Conservation (phyloP, 345 rosid species). For the Crucihimalaya himalaica region DNA sequence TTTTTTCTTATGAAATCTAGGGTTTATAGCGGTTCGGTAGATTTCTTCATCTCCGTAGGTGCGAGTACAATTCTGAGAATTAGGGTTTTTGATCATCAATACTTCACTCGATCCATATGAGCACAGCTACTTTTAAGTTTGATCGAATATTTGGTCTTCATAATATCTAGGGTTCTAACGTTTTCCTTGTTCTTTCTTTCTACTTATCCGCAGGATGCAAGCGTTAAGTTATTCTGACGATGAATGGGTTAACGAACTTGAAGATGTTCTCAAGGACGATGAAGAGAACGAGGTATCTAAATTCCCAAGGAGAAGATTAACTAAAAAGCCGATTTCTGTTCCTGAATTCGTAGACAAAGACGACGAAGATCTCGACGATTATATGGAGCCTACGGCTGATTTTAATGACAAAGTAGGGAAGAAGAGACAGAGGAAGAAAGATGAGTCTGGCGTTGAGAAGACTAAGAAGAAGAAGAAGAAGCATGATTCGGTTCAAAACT, state of each 20-base stretch:
- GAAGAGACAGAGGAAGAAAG: conserved; percentile 47
- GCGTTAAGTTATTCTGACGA: not conserved
- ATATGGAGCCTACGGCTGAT: conserved; percentile 28
- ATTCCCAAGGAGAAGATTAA: conserved; percentile 55
- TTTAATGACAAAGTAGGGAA: conserved; percentile 49
- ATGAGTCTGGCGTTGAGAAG: conserved; percentile 18
- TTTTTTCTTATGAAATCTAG: not conserved
- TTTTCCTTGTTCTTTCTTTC: not conserved
- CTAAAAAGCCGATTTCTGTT: conserved; percentile 48
- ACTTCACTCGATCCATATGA: not conserved
- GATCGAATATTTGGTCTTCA: not conserved
- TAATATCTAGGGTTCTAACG: conserved; percentile 10
- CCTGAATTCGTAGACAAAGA: conserved; percentile 50
- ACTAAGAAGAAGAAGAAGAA: conserved; percentile 48
- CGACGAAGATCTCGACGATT: conserved; percentile 47
- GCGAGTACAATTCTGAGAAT: not conserved
- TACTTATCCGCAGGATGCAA: conserved; percentile 1
- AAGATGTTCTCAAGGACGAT: not conserved
- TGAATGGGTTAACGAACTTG: not conserved
- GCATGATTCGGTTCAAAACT: conserved; percentile 35
- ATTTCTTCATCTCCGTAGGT: not conserved
- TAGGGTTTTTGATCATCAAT: conserved; percentile 12
- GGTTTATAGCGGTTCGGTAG: conserved; percentile 1
- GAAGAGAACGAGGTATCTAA: not conserved
- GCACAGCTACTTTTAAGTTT: not conserved